A percentile compares a stretch with the other conserved stretches of the same genome.
These are phyloP conservation scores for Plasmodium billcollinsi DNA, from an alignment of 169 alveolate genomes.

Conservation along the genomic window DNA sequence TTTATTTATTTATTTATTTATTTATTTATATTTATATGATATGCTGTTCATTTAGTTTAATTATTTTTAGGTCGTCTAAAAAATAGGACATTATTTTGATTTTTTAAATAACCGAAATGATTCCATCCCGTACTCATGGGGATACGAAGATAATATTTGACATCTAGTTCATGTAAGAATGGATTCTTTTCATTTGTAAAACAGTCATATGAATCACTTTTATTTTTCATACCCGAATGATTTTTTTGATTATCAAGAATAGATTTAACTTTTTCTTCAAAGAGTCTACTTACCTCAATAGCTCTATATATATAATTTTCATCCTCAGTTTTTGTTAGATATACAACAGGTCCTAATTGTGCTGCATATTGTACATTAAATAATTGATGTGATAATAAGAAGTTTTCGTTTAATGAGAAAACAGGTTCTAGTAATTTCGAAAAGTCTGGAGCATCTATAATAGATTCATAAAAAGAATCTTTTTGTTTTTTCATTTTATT, in stretches of 20 bases:
- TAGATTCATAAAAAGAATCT: slow-evolving; percentile 49
- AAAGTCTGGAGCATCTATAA: slow-evolving; percentile 68
- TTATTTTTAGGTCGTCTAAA: slow-evolving; percentile 45
- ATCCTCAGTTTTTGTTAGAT: slow-evolving; percentile 63
- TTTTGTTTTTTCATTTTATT: slow-evolving; percentile 60
- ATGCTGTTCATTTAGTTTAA: neutral
- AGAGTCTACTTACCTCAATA: slow-evolving; percentile 60
- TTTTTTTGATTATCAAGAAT: slow-evolving; percentile 56
- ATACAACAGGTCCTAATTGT: slow-evolving; percentile 69
- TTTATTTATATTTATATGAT: neutral
- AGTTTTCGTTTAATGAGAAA: slow-evolving; percentile 52
- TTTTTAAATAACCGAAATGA: slow-evolving; percentile 63
- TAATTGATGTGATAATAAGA: slow-evolving; percentile 58
- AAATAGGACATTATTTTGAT: slow-evolving; percentile 69
- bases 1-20: neutral
- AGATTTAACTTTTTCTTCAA: slow-evolving; percentile 68
- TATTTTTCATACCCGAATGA: slow-evolving; percentile 14
- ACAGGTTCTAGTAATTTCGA: slow-evolving; percentile 70
- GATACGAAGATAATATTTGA: slow-evolving; percentile 53
- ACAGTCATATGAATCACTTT: slow-evolving; percentile 33
- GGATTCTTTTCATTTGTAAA: slow-evolving; percentile 44
- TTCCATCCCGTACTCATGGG: slow-evolving; percentile 78
- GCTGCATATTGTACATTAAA: slow-evolving; percentile 72
- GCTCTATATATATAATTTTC: slow-evolving; percentile 69
- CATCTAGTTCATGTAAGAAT: slow-evolving; percentile 61